Evolutionary conservation across 805 yeast genomes (phyloP).

Genomic region (Jamesozyma jinghongensis): DNA sequence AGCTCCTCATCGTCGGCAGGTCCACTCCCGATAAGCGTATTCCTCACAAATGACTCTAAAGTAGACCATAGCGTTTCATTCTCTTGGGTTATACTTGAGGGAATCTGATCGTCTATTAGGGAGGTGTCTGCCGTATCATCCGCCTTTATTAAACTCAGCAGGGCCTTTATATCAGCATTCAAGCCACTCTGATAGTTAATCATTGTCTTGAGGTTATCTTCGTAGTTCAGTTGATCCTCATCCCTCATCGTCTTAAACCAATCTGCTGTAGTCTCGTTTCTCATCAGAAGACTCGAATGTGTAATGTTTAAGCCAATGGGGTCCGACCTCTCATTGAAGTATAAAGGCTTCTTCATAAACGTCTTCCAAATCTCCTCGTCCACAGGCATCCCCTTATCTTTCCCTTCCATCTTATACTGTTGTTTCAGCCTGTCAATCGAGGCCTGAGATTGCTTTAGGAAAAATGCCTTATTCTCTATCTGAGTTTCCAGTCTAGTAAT

Average conservation of each 20-base stretch:
- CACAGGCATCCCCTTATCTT: background rate
- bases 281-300: constrained; percentile 10
- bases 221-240: constrained; percentile 2
- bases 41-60: constrained; percentile 10
- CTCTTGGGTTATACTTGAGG: background rate
- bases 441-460: constrained; percentile 18
- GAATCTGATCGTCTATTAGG: no score
- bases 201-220: constrained; percentile 2
- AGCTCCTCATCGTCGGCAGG: constrained; percentile 2
- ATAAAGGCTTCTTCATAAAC: constrained; percentile 19
- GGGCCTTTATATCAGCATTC: constrained; percentile 13
- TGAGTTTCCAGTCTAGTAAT: constrained; percentile 16
- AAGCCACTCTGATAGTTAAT: constrained; percentile 12
- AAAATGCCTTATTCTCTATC: constrained; percentile 20
- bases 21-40: constrained; percentile 9
- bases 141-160: constrained; percentile 9
- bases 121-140: no score
- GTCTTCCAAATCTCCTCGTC: constrained; percentile 10
- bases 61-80: constrained; percentile 8
- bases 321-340: constrained; percentile 27
- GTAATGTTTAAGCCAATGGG: constrained; percentile 25
- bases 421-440: constrained; percentile 12
- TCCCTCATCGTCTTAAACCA: constrained; percentile 6
- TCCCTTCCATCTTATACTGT: background rate
- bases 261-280: constrained; percentile 13